phyloP scores from a whole-genome alignment of 345 rosid genomes.

The Salix udensis region DNA sequence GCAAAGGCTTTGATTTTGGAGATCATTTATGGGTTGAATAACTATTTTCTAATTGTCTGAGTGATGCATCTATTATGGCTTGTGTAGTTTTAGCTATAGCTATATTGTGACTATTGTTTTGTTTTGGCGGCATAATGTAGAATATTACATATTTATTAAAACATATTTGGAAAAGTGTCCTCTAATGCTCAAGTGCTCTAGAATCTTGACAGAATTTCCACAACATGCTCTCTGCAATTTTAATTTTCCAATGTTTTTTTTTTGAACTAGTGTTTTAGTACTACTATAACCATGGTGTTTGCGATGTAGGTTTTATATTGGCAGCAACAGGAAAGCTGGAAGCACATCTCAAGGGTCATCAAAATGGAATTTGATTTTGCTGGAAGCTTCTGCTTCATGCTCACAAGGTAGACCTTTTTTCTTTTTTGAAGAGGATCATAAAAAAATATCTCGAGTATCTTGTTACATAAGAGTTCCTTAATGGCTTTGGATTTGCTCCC shows the following conservation, averaged over 20 bases:
- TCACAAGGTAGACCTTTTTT: slow-evolving; percentile 19
- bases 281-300: background rate
- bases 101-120: background rate
- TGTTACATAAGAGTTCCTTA: background rate
- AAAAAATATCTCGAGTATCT: background rate
- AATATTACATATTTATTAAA: background rate
- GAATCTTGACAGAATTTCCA: background rate
- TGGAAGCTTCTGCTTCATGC: slow-evolving; percentile 1
- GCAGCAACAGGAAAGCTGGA: slow-evolving; percentile 71
- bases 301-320: slow-evolving; percentile 64
- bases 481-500: background rate
- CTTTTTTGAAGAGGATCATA: background rate
- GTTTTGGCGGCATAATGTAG: background rate
- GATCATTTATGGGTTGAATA: background rate
- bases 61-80: too few relatives aligned
- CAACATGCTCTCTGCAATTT: background rate
- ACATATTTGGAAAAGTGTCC: background rate
- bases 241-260: background rate
- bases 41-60: background rate
- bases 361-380: slow-evolving; percentile 42
- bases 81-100: background rate
- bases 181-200: background rate
- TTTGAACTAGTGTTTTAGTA: background rate
- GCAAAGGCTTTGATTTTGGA: background rate
- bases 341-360: slow-evolving; percentile 41